A percentile compares a stretch with the other conserved stretches of the same genome.
phyloP scores from a whole-genome alignment of 306 rosid species.

The Cicer judaicum region DNA sequence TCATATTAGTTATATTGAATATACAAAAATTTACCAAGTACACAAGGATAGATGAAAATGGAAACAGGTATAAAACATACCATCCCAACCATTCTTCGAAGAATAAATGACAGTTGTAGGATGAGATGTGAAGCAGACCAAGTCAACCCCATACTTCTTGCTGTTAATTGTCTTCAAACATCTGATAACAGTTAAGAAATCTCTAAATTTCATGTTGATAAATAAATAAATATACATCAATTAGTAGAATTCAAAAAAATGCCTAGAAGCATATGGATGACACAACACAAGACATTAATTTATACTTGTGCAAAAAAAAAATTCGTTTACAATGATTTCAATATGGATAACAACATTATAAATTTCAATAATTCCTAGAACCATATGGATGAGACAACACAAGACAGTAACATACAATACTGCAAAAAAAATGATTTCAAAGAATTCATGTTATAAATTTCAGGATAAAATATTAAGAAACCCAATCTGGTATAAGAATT shows the following conservation, averaged over 20 bases:
- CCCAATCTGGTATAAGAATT: slow-evolving; percentile 22
- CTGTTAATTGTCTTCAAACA: slow-evolving; percentile 98
- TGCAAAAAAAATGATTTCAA: not conserved
- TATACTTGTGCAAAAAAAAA: not conserved
- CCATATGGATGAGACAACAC: not conserved
- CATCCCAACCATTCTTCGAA: slow-evolving; percentile 99
- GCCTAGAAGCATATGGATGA: slow-evolving; percentile 13
- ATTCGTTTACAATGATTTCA: not conserved
- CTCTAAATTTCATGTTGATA: slow-evolving; percentile 16
- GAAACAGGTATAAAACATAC: slow-evolving; percentile 50
- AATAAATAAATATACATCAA: slow-evolving; percentile 14
- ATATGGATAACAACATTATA: not conserved
- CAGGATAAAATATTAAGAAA: slow-evolving; percentile 4
- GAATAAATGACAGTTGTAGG: slow-evolving; percentile 97
- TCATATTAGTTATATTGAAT: slow-evolving; percentile 34
- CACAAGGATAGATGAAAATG: slow-evolving; percentile 15
- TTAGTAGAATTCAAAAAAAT: not conserved
- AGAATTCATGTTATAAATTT: not conserved
- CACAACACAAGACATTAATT: not conserved
- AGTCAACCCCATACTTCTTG: slow-evolving; percentile 95
- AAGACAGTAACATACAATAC: not conserved
- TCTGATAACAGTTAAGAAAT: slow-evolving; percentile 54
- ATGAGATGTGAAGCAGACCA: slow-evolving; percentile 94
- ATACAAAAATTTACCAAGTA: not conserved
- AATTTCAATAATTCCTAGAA: not conserved